Percentiles rank a stretch among this genome's conserved stretches.
Conservation (phyloP, 345 rosid species). For the Geranium rotundifolium region DNA sequence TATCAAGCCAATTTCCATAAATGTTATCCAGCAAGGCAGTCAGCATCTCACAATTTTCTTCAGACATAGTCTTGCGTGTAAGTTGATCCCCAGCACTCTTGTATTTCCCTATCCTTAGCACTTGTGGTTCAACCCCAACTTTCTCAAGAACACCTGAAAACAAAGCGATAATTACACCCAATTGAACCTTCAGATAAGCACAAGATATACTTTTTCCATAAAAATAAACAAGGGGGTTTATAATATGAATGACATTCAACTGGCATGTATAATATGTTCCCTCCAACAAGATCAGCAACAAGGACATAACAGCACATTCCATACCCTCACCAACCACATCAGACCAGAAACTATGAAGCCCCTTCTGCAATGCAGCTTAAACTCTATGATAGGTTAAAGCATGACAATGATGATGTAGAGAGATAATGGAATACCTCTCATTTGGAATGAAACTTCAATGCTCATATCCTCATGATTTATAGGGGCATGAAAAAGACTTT, state of each 20-base stretch:
- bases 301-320: not conserved
- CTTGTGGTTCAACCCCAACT: conserved; percentile 81
- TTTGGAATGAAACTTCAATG: too few species aligned
- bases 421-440: too few species aligned
- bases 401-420: not conserved
- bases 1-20: conserved; percentile 87
- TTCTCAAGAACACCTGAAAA: conserved; percentile 76
- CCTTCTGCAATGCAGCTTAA: not conserved
- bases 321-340: not conserved
- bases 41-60: conserved; percentile 93
- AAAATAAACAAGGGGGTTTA: not conserved
- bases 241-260: not conserved
- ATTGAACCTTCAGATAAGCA: not conserved
- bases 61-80: conserved; percentile 62
- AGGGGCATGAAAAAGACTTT: too few species aligned
- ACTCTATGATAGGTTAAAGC: not conserved
- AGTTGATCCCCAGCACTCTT: conserved; percentile 97
- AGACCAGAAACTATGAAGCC: not conserved
- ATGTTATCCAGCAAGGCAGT: conserved; percentile 79
- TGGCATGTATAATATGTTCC: not conserved
- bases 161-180: not conserved
- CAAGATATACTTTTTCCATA: not conserved
- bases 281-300: not conserved
- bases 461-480: too few species aligned
- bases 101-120: conserved; percentile 87